Conservation (phyloP, 78 protist species). For the Dictyostelium citrinum region DNA sequence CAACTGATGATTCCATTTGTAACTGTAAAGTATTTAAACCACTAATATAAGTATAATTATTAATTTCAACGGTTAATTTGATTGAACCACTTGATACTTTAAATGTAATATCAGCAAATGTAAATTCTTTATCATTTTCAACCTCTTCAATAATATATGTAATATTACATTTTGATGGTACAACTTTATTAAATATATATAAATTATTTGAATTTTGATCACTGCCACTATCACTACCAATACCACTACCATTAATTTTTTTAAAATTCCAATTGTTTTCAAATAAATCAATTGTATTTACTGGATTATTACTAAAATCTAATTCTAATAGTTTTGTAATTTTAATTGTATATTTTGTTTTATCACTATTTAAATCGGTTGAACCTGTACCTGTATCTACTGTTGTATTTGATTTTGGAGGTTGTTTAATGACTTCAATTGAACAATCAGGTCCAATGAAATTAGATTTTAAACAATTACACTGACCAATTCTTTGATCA, state of each 20-base stretch:
- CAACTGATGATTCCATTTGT: not conserved
- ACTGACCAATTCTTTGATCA: not conserved
- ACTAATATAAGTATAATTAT: not conserved
- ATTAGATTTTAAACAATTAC: not conserved
- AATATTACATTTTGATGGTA: not conserved
- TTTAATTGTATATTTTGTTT: not conserved
- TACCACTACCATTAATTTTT: not conserved
- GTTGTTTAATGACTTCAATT: not conserved
- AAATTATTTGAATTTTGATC: not conserved
- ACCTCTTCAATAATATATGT: not conserved
- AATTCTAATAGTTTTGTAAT: not conserved
- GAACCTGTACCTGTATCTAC: not conserved
- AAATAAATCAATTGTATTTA: not conserved
- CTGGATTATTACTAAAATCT: not conserved
- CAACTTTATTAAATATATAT: not conserved
- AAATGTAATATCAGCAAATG: slow-evolving; percentile 24
- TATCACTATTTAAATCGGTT: not conserved
- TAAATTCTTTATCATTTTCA: not conserved
- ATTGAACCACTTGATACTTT: not conserved
- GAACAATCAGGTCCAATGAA: not conserved
- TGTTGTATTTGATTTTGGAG: not conserved
- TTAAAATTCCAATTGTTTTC: not conserved
- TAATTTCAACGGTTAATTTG: not conserved
- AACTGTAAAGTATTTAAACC: slow-evolving; percentile 16
- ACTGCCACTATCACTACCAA: too few relatives aligned